Base-by-base conservation (phyloP, 1,139 yeast genomes). In the Blastobotrys apis region DNA sequence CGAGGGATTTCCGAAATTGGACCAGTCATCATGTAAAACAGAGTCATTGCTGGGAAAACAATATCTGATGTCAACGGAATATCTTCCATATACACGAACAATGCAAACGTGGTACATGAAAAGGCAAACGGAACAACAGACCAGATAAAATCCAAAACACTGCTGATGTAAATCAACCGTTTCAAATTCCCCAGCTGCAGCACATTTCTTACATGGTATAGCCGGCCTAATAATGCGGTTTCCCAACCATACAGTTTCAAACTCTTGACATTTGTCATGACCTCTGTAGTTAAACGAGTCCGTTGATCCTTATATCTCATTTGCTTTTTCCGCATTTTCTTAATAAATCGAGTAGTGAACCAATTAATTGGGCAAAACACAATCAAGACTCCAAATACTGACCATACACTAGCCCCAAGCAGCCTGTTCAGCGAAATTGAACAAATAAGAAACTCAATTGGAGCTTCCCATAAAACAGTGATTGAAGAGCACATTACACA, bases 191-290 rank as follows among this genome's bases (percentile, higher is more conserved):
- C 71, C 64, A 94, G 76, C 66, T 94, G 97, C 57, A 81, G 80
- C 41, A 84, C 86, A 58, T 87, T 85, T 73, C 98, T 81, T 26
- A 90, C 90, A 52, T 73, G 72, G 35, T 48, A 47, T 25, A 66
- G 53, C 41, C 77, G 73, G 10, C 69, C 65, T 30, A 79, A 59
- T 74, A 81, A 76, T 15, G 90, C 81, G 16, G 65, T 64, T 58
- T 84, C 94, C 87, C 90, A 83, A 1, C 86, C 81, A 53, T 83
- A 83, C 16, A 84, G 67, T 60, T 84, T 84, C 50, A 84, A 73
- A 45, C 84, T 75, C 56, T 82, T 83, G 49, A 83, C 79, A 43
- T 81, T 75, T 33, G 78, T 71, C 47, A 83, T 60, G 10, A 83
- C 72, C 55, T 82, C 90, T 21, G 78, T 72, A 10, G 82, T 78